Base-by-base conservation (phyloP, 163 green algal genomes). In the Prototheca wickerhamii region DNA sequence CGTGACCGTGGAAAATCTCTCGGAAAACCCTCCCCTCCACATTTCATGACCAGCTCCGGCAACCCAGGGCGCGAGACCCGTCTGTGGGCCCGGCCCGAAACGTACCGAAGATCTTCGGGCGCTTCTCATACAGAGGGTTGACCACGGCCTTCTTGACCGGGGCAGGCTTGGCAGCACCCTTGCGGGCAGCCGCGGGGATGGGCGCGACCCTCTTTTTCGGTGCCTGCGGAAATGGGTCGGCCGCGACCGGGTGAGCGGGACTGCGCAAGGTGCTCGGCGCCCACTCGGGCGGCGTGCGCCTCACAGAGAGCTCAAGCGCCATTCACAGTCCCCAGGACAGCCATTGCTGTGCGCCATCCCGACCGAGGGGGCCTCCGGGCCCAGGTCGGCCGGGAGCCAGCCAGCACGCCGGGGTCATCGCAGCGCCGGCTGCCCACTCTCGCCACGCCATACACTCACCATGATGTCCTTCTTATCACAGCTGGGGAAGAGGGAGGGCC, bases 61-160 rank as follows among this genome's bases (percentile, higher is more conserved):
- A 21, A 4, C 53, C 20, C 53, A 15, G 28, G 10, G 53, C 10
- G 8, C 25, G 18, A 5, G 26, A 20, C 28, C 29, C 18, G 21
- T 7, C 53, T 26, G 28, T 8, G 7, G 50, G 7, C 50, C 21
- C 7, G 50, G 7, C 17, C 50, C 10, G 50, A 2, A 40, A 31
- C 74, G 65, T 63, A 82, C 87, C 83, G 72, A 92, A 95, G 37
- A 66, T 83, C 74, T 89, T 91, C 15, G 81, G 61, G 46, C 81
- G 58, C 75, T 87, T 87, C 80, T 95, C 88, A 73, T 86, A 95
- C n/a, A 95, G 79, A 49, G 87, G 87, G 82, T 95, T 92, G n/a
- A n/a, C n/a, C 12, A 69, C 67, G 6, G 69, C 64, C 76, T 84
- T 84, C n/a, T n/a, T n/a, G n/a, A n/a, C n/a, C n/a, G n/a, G n/a